Percentiles rank a stretch among this genome's conserved stretches.
phyloP scores from a whole-genome alignment of 208 protist species.

The Leishmania braziliensis region DNA sequence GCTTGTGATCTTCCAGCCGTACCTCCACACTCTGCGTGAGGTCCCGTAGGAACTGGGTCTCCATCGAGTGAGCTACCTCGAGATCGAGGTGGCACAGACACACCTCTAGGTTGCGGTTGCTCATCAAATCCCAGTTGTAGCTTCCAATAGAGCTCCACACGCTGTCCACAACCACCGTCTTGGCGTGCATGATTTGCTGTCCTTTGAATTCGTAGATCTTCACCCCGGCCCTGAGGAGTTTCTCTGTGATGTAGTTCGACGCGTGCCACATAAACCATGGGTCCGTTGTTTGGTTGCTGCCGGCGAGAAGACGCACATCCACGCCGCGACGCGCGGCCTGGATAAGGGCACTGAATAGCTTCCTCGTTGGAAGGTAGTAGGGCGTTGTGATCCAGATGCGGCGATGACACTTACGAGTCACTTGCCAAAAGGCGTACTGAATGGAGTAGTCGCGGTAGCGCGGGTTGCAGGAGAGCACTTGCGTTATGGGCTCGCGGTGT shows the following conservation, averaged over 20 bases:
- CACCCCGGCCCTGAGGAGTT: constrained; percentile 74
- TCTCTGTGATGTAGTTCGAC: constrained; percentile 83
- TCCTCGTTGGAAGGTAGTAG: constrained; percentile 89
- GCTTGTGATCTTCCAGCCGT: constrained; percentile 60
- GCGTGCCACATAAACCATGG: constrained; percentile 94
- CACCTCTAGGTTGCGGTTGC: constrained; percentile 92
- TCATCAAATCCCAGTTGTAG: constrained; percentile 94
- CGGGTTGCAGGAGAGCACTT: constrained; percentile 89
- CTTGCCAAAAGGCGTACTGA: constrained; percentile 89
- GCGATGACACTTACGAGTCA: constrained; percentile 76
- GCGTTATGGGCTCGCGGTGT: constrained; percentile 50
- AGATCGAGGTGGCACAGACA: constrained; percentile 79
- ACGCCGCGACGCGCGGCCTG: constrained; percentile 82
- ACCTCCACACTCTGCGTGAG: constrained; percentile 68
- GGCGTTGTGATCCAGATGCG: constrained; percentile 92
- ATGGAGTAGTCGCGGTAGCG: constrained; percentile 85
- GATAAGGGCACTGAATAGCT: constrained; percentile 75
- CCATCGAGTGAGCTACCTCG: constrained; percentile 76
- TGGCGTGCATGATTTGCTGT: constrained; percentile 90
- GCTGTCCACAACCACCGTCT: constrained; percentile 92
- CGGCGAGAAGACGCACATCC: constrained; percentile 90
- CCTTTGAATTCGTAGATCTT: constrained; percentile 92
- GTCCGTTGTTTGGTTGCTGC: constrained; percentile 84
- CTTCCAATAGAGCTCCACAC: constrained; percentile 90
- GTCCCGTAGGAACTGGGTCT: constrained; percentile 83